These are phyloP conservation scores for Camelina sativa DNA, from an alignment of 345 rosid species.

Conservation along the genomic window DNA sequence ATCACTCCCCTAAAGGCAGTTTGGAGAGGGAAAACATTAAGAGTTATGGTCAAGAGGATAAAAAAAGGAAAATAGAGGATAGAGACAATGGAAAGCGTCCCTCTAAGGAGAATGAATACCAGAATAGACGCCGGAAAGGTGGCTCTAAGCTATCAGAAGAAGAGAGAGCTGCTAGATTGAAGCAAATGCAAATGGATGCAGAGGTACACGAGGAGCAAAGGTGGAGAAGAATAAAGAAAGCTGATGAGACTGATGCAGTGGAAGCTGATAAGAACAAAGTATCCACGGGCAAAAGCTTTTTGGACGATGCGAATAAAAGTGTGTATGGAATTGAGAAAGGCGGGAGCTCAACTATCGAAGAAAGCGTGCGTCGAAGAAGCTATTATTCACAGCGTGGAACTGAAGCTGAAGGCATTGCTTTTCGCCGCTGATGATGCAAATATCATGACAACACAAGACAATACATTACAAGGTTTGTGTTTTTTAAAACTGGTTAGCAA, in stretches of 20 bases:
- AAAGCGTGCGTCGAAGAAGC: slow-evolving; percentile 87
- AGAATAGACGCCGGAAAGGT: slow-evolving; percentile 45
- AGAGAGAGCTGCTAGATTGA: slow-evolving; percentile 79
- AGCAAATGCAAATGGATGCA: slow-evolving; percentile 85
- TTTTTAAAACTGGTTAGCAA: not conserved
- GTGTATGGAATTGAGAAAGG: slow-evolving; percentile 91
- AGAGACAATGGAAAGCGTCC: slow-evolving; percentile 44
- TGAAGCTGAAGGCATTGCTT: slow-evolving; percentile 81
- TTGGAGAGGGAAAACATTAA: slow-evolving; percentile 39
- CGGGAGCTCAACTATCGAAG: slow-evolving; percentile 88
- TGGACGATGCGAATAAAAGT: slow-evolving; percentile 83
- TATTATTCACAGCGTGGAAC: slow-evolving; percentile 77
- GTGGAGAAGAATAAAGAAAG: slow-evolving; percentile 86
- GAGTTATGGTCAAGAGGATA: slow-evolving; percentile 40
- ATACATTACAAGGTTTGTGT: not conserved
- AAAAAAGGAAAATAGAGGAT: slow-evolving; percentile 47
- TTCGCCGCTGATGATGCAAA: slow-evolving; percentile 59
- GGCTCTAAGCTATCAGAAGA: slow-evolving; percentile 79
- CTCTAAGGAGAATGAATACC: slow-evolving; percentile 48
- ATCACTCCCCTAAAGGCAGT: slow-evolving; percentile 40
- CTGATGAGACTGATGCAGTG: slow-evolving; percentile 73
- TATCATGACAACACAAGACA: not conserved
- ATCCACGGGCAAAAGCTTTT: slow-evolving; percentile 66
- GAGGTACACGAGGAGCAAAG: slow-evolving; percentile 93
- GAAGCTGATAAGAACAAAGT: slow-evolving; percentile 57